Conservation (phyloP, 2,329 filamentous ascomycete species). For the Pseudogymnoascus sp. region DNA sequence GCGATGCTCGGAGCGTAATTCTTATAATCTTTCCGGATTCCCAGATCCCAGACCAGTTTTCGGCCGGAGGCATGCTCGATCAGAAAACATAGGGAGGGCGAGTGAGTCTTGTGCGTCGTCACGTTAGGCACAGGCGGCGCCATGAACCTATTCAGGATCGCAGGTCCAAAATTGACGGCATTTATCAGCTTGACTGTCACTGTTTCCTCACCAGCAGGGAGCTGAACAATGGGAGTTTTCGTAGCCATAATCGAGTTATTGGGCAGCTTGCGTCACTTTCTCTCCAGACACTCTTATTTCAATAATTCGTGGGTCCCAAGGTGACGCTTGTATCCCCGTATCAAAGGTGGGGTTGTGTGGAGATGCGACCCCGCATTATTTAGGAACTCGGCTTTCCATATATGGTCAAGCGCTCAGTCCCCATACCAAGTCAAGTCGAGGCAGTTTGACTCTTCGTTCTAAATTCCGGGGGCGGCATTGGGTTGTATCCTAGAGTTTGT, state of each 20-base stretch:
- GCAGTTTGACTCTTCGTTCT: too few relatives aligned
- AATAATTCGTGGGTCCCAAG: background rate
- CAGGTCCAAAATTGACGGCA: slow-evolving; percentile 2
- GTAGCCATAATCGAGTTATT: background rate
- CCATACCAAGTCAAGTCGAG: background rate
- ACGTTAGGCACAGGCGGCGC: slow-evolving; percentile 9
- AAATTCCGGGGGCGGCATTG: too few relatives aligned
- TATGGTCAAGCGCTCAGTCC: background rate
- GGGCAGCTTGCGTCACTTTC: too few relatives aligned
- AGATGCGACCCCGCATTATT: background rate
- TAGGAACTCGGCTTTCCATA: background rate
- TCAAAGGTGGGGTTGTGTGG: too few relatives aligned
- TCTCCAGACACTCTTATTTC: background rate
- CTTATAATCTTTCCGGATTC: slow-evolving; percentile 27
- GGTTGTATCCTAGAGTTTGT: too few relatives aligned
- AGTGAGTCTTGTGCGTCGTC: slow-evolving; percentile 1
- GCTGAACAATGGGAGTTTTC: background rate
- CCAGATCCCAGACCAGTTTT: slow-evolving; percentile 27
- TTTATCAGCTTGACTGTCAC: slow-evolving; percentile 1
- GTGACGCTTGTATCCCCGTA: too few relatives aligned
- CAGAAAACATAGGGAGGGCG: slow-evolving; percentile 15
- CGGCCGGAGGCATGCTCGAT: slow-evolving; percentile 19
- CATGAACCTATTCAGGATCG: slow-evolving; percentile 11
- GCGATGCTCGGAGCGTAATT: slow-evolving; percentile 24
- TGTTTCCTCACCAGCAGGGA: background rate